These are phyloP conservation scores for Hibiscus mutabilis DNA, from an alignment of 345 rosid genomes.

Conservation along the genomic window DNA sequence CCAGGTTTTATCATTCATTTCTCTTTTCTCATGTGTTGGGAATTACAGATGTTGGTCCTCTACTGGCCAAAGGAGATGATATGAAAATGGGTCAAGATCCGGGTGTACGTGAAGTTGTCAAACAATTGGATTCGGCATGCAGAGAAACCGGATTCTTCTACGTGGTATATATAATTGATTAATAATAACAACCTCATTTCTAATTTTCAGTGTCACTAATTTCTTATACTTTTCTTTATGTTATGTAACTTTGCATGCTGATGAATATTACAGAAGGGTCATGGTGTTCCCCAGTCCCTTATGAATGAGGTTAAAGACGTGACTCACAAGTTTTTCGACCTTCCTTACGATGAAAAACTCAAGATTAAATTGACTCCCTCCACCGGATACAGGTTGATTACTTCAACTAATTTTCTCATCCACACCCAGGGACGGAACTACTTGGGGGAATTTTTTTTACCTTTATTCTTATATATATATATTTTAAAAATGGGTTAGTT, in stretches of 20 bases:
- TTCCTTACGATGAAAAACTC: slow-evolving; percentile 48
- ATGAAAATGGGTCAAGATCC: slow-evolving; percentile 52
- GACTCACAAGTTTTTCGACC: slow-evolving; percentile 40
- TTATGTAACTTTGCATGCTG: too few species aligned
- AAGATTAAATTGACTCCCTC: slow-evolving; percentile 67
- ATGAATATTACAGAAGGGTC: slow-evolving; percentile 34
- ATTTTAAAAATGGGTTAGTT: too few species aligned
- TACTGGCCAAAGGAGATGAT: slow-evolving; percentile 55
- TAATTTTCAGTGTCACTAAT: too few species aligned
- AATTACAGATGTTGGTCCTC: slow-evolving; percentile 32
- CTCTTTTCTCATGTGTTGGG: neutral
- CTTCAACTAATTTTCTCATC: too few species aligned
- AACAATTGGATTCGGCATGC: slow-evolving; percentile 67
- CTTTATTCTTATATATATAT: too few species aligned
- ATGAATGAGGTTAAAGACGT: slow-evolving; percentile 33
- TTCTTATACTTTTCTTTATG: too few species aligned
- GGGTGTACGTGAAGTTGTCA: slow-evolving; percentile 47
- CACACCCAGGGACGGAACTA: too few species aligned
- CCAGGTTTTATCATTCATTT: neutral
- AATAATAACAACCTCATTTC: too few species aligned
- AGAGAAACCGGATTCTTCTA: slow-evolving; percentile 85
- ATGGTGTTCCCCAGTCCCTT: slow-evolving; percentile 51
- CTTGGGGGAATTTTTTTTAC: too few species aligned
- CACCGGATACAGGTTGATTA: slow-evolving; percentile 56
- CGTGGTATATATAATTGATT: slow-evolving; percentile 40